phyloP scores from a whole-genome alignment of 306 rosid genomes.

The Dryas alaskensis region DNA sequence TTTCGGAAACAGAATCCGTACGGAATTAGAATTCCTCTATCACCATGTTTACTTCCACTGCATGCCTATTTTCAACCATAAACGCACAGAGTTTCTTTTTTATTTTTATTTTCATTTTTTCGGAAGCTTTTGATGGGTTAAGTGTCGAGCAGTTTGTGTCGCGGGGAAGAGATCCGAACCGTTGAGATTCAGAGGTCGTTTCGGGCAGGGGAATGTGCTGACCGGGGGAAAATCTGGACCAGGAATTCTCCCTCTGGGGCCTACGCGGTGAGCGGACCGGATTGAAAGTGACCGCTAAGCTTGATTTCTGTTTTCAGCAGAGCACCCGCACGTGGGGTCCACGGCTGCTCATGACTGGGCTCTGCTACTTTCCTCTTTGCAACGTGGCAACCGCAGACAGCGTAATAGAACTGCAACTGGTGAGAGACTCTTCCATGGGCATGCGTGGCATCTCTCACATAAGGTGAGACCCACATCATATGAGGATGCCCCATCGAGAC shows the following conservation, averaged over 20 bases:
- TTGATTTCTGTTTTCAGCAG: neutral
- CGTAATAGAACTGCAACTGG: too few species aligned
- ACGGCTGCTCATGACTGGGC: too few species aligned
- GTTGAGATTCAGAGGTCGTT: neutral
- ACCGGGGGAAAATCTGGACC: slow-evolving; percentile 31
- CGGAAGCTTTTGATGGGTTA: neutral
- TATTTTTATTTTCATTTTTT: neutral
- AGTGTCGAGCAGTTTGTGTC: neutral
- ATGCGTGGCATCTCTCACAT: too few species aligned
- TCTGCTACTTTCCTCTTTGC: too few species aligned
- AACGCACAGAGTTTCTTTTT: neutral
- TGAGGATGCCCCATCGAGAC: too few species aligned
- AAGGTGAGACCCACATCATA: too few species aligned
- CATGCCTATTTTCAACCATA: slow-evolving; percentile 5
- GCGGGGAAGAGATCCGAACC: neutral
- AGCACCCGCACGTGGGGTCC: slow-evolving; percentile 10
- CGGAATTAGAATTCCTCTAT: neutral
- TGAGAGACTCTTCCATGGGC: too few species aligned
- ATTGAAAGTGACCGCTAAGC: slow-evolving; percentile 12
- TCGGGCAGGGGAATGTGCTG: slow-evolving; percentile 24
- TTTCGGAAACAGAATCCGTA: neutral
- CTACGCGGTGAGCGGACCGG: slow-evolving; percentile 8
- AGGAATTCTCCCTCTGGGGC: slow-evolving; percentile 15
- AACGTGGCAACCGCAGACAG: too few species aligned
- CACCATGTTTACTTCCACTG: neutral